Percentiles rank a stretch among this genome's conserved stretches.
phyloP scores from a whole-genome alignment of 441 rosid genomes.

The Adansonia rubrostipa region DNA sequence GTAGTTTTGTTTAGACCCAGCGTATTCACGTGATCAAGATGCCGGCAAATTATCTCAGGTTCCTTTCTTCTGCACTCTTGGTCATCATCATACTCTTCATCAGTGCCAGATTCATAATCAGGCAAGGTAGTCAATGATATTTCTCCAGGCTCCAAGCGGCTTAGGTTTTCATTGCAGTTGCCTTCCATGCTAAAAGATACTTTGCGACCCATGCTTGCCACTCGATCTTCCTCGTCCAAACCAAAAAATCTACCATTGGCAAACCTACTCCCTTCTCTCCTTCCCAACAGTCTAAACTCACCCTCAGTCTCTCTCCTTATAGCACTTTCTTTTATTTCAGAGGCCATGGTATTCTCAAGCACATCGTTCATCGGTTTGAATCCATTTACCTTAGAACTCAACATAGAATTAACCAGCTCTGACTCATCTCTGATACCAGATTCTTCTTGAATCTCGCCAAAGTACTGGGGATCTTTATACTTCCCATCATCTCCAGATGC shows the following conservation, averaged over 20 bases:
- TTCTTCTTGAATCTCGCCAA: conserved; percentile 61
- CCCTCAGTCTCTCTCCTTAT: conserved; percentile 77
- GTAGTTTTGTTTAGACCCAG: conserved; percentile 72
- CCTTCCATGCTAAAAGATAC: conserved; percentile 61
- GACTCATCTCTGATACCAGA: conserved; percentile 32
- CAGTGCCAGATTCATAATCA: conserved; percentile 48
- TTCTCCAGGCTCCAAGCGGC: conserved; percentile 45
- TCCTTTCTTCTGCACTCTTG: conserved; percentile 62
- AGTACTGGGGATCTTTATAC: conserved; percentile 25
- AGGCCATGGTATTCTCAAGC: conserved; percentile 39
- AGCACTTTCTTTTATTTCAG: conserved; percentile 61
- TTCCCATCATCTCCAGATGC: conserved; percentile 32
- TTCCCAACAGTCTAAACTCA: conserved; percentile 64
- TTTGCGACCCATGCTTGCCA: conserved; percentile 52
- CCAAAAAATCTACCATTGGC: conserved; percentile 58
- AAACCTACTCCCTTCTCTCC: conserved; percentile 65
- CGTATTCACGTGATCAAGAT: conserved; percentile 63
- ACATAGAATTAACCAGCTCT: conserved; percentile 30
- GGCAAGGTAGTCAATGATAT: conserved; percentile 48
- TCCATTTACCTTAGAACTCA: conserved; percentile 32
- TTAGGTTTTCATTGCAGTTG: conserved; percentile 35
- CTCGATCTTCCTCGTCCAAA: conserved; percentile 56
- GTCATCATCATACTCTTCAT: conserved; percentile 49
- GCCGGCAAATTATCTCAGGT: conserved; percentile 61
- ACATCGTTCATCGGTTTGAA: conserved; percentile 20